Evolutionary conservation across 177 flowering plant species (phyloP), one percentile per base, ranked within the genome.

Genomic region (Tripterygium wilfordii): DNA sequence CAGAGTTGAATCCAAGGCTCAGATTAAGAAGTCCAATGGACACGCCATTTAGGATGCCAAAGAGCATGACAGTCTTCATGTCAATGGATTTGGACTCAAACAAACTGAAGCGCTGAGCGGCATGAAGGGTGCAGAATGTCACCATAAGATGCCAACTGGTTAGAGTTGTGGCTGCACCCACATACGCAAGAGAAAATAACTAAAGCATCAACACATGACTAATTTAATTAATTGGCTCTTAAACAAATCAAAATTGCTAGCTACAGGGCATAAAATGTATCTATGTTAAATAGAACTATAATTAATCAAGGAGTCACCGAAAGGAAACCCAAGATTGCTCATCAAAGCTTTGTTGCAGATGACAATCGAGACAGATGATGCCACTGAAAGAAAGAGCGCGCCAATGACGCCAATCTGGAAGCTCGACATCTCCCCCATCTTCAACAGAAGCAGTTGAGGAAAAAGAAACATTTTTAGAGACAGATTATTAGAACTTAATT

Each of bases 101-200:
- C 21, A 84, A 54, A 27, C 80, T 88, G 54, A 82, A 70, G 2
- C 85, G 75, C 23, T 76, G 78, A 1, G 98, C 98, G 45, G 65
- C 82, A 56, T 86, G 85, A 51, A 92, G 94, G 3, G 91, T 77
- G 78, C 85, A 83, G 58, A 77, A 92, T 39, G 98, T 92, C 10
- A 92, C 96, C 86, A 92, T 76, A 14, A 92, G 76, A 71, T 92
- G 98, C 98, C 98, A 92, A 54, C 98, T 92, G 6, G 98, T 92
- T 21, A 92, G 70, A 17, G 96, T 88, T 27, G 98, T 92, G 8
- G 98, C 98, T 91, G 63, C 49, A 53, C 3, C 36, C 25, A 40
- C 18, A 33, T 30, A n/a, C n/a, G n/a, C n/a, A n/a, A n/a, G n/a
- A n/a, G n/a, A n/a, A n/a, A n/a, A n/a, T n/a, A n/a, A n/a, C 33